phyloP scores from a whole-genome alignment of 345 rosid species.

The Ailanthus altissimus region DNA sequence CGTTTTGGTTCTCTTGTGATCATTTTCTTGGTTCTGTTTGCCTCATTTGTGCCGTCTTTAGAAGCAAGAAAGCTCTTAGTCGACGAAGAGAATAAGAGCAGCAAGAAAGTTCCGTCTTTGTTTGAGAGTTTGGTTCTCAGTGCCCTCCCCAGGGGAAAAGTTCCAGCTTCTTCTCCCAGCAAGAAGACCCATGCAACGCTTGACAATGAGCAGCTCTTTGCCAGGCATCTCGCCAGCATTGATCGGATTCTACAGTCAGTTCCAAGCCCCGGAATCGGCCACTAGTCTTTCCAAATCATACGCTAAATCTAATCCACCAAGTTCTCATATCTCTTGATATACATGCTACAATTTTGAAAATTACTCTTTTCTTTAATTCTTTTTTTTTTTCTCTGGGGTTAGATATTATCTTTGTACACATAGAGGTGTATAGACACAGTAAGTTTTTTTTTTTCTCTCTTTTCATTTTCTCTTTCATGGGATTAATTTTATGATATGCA shows the following conservation, averaged over 20 bases:
- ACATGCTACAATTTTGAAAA: neutral
- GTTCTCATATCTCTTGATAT: neutral
- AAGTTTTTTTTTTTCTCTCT: neutral
- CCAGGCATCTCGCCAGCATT: slow-evolving; percentile 56
- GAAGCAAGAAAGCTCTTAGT: slow-evolving; percentile 53
- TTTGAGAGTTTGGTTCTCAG: slow-evolving; percentile 40
- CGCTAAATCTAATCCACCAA: neutral
- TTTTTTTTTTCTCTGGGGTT: neutral
- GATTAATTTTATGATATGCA: slow-evolving; percentile 11
- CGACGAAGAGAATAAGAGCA: slow-evolving; percentile 9
- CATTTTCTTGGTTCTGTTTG: slow-evolving; percentile 32
- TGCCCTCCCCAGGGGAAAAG: slow-evolving; percentile 64
- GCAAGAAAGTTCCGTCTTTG: slow-evolving; percentile 25
- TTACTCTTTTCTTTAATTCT: neutral
- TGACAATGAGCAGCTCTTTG: slow-evolving; percentile 47
- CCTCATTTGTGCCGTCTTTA: slow-evolving; percentile 29
- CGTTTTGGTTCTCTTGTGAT: slow-evolving; percentile 34
- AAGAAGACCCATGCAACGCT: slow-evolving; percentile 60
- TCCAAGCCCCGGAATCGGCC: slow-evolving; percentile 90
- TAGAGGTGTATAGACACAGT: slow-evolving; percentile 12
- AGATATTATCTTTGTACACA: neutral
- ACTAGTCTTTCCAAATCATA: slow-evolving; percentile 26
- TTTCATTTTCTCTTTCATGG: neutral
- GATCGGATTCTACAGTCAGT: slow-evolving; percentile 71
- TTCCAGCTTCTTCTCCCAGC: slow-evolving; percentile 65